A percentile compares a stretch with the other conserved stretches of the same genome.
These are phyloP conservation scores for Beta lomatogona DNA, from an alignment of 179 eudicot species.

Conservation along the genomic window DNA sequence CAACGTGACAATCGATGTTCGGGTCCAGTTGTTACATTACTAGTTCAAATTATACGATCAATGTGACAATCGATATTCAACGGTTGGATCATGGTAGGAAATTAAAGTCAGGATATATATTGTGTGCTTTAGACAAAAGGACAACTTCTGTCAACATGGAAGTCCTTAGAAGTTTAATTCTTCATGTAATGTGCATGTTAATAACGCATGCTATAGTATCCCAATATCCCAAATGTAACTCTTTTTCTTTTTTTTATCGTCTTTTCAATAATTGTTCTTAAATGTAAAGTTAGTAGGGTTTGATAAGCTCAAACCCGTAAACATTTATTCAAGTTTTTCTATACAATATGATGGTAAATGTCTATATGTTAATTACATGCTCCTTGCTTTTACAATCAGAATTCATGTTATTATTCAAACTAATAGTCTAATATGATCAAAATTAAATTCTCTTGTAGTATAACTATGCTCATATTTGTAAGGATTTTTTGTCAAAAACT, in stretches of 20 bases:
- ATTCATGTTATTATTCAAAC: too few species aligned
- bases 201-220: background rate
- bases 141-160: background rate
- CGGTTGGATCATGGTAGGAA: background rate
- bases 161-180: background rate
- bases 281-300: constrained; percentile 19
- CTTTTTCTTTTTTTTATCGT: background rate
- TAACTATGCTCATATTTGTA: too few species aligned
- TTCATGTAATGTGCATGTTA: background rate
- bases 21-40: too few species aligned
- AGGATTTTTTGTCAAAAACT: too few species aligned
- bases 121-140: constrained; percentile 9
- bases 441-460: too few species aligned
- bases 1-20: too few species aligned
- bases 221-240: background rate
- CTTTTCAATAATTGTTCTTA: background rate
- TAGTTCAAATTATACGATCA: too few species aligned
- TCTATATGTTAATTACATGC: background rate
- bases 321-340: background rate
- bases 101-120: background rate
- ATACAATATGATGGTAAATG: background rate
- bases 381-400: too few species aligned
- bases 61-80: too few species aligned
- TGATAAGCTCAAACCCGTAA: background rate
- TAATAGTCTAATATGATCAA: too few species aligned